Conservation (phyloP, 306 rosid species). For the Erythrophleum fordii region DNA sequence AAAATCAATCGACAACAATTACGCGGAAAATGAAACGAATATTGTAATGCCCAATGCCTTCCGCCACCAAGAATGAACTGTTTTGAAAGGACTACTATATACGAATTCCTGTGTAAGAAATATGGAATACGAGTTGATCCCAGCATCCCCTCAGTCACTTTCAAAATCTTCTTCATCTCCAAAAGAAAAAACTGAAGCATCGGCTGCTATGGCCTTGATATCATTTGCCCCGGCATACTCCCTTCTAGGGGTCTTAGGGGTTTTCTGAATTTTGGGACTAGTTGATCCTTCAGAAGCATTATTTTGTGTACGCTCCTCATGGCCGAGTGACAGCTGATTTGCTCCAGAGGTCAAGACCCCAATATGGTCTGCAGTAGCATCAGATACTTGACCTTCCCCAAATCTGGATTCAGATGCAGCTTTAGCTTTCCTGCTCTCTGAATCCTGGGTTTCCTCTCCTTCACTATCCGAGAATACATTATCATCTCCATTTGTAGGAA, state of each 20-base stretch:
- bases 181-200: conserved; percentile 90
- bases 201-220: conserved; percentile 92
- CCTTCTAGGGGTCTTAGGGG: conserved; percentile 39
- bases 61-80: conserved; percentile 6
- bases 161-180: conserved; percentile 92
- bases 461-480: conserved; percentile 92
- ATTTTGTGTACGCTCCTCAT: conserved; percentile 33
- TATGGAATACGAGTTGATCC: neutral
- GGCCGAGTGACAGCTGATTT: conserved; percentile 47
- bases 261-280: conserved; percentile 37
- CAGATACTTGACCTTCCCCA: conserved; percentile 50
- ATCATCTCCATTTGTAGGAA: conserved; percentile 57
- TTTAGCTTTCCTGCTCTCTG: conserved; percentile 36
- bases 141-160: conserved; percentile 57
- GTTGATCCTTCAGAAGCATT: conserved; percentile 46
- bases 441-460: conserved; percentile 58
- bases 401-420: conserved; percentile 37
- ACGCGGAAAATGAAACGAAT: conserved; percentile 21
- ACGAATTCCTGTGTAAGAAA: conserved; percentile 26
- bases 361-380: conserved; percentile 38
- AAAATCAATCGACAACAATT: conserved; percentile 23
- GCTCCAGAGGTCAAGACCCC: conserved; percentile 44
- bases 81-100: neutral
- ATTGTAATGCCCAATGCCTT: conserved; percentile 28
- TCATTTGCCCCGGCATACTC: conserved; percentile 58